Percentiles rank a stretch among this genome's conserved stretches.
phyloP scores from a whole-genome alignment of 148 eudicot species.

The Gaultheria prostrata region DNA sequence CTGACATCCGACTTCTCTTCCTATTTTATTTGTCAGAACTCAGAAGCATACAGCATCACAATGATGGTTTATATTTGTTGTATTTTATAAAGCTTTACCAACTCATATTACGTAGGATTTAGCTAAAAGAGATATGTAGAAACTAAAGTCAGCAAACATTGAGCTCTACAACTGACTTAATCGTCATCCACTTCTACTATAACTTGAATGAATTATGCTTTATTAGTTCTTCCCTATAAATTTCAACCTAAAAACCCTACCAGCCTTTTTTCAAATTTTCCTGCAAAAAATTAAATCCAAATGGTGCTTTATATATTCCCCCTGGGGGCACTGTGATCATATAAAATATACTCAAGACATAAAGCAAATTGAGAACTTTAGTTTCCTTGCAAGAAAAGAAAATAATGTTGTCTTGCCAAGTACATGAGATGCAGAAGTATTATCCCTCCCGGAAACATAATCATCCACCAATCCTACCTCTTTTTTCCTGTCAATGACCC shows the following conservation, averaged over 20 bases:
- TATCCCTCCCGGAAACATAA: too few species aligned
- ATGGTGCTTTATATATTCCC: background rate
- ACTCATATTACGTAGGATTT: background rate
- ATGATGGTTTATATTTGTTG: background rate
- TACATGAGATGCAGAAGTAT: too few species aligned
- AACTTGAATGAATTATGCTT: background rate
- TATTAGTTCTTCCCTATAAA: background rate
- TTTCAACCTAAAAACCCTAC: background rate
- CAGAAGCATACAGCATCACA: background rate
- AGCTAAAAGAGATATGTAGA: background rate
- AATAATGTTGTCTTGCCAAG: too few species aligned
- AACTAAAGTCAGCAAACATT: background rate
- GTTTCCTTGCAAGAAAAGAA: too few species aligned
- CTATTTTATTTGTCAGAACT: background rate
- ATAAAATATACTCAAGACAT: too few species aligned
- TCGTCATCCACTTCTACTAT: background rate
- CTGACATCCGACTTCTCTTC: background rate
- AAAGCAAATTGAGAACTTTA: too few species aligned
- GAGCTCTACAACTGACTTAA: background rate
- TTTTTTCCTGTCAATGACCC: too few species aligned
- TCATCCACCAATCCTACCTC: too few species aligned
- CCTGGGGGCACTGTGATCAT: too few species aligned
- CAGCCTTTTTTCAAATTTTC: background rate
- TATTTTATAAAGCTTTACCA: background rate
- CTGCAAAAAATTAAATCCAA: background rate